Conservation (phyloP, 140 eudicot genomes). For the Erigeron philadelphicus region DNA sequence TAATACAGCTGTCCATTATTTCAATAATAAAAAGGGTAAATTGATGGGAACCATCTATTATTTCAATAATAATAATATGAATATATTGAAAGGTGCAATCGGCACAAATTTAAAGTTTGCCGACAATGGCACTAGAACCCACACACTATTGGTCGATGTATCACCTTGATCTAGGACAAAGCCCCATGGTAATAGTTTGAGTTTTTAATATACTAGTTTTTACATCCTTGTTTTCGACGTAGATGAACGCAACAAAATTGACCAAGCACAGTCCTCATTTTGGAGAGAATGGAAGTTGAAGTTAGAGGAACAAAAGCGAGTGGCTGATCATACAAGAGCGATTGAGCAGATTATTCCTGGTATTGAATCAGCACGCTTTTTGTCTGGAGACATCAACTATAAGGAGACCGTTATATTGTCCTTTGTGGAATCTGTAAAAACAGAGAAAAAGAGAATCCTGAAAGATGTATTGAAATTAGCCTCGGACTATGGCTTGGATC, state of each 20-base stretch:
- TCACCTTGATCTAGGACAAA: no score
- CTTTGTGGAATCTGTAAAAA: conserved; percentile 57
- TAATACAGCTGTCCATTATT: no score
- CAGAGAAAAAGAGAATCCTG: conserved; percentile 67
- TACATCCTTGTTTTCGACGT: conserved; percentile 21
- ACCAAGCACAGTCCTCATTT: conserved; percentile 75
- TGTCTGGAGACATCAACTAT: conserved; percentile 69
- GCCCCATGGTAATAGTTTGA: not conserved
- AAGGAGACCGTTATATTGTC: conserved; percentile 65
- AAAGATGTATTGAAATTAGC: conserved; percentile 67
- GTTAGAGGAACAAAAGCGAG: conserved; percentile 84
- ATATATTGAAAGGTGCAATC: no score
- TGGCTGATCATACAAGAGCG: conserved; percentile 76
- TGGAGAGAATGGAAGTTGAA: conserved; percentile 98
- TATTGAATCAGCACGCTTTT: conserved; percentile 70
- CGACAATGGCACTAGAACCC: no score
- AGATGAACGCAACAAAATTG: conserved; percentile 68
- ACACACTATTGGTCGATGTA: no score
- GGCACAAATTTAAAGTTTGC: no score
- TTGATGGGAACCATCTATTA: no score
- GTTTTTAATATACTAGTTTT: conserved; percentile 12
- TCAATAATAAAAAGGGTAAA: no score
- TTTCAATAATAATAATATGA: no score
- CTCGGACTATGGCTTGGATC: conserved; percentile 67
- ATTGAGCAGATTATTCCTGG: conserved; percentile 91